Evolutionary conservation across 2,329 filamentous ascomycete genomes (phyloP).

Genomic region (Exophiala bonariae): DNA sequence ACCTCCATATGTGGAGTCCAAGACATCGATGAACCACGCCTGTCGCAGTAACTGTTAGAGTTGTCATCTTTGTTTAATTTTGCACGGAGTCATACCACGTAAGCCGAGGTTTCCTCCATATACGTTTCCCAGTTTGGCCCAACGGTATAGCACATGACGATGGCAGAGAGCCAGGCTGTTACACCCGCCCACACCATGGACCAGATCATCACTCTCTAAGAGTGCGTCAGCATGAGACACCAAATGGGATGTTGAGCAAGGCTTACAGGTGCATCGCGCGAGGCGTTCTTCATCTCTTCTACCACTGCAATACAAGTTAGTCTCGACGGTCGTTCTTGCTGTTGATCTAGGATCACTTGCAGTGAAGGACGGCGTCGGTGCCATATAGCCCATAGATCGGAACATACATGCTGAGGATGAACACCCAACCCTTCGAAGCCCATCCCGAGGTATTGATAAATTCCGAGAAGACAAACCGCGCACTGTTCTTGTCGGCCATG

Average conservation of each 20-base stretch:
- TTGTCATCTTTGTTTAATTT: not conserved
- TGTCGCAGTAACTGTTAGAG: conserved; percentile 31
- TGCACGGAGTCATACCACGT: conserved; percentile 13
- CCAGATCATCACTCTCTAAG: conserved; percentile 23
- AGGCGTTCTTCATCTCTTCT: conserved; percentile 56
- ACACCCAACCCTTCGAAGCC: conserved; percentile 57
- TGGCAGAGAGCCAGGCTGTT: conserved; percentile 22
- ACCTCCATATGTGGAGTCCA: conserved; percentile 37
- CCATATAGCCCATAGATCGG: conserved; percentile 66
- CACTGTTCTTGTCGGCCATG: conserved; percentile 28
- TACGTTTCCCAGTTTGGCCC: conserved; percentile 23
- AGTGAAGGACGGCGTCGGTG: conserved; percentile 46
- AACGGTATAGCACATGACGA: conserved; percentile 24
- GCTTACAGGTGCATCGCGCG: conserved; percentile 22
- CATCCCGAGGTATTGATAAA: conserved; percentile 50
- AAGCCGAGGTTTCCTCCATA: conserved; percentile 20
- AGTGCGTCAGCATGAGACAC: conserved; percentile 43
- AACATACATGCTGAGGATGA: conserved; percentile 62
- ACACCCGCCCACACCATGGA: conserved; percentile 24
- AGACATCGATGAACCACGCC: conserved; percentile 35
- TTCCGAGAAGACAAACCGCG: conserved; percentile 54
- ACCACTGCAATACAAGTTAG: conserved; percentile 10
- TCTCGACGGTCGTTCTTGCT: too few relatives aligned
- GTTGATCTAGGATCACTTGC: not conserved
- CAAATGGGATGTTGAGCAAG: conserved; percentile 28